phyloP scores from a whole-genome alignment of 208 protist genomes.

The Acanthamoeba culbertsoni region DNA sequence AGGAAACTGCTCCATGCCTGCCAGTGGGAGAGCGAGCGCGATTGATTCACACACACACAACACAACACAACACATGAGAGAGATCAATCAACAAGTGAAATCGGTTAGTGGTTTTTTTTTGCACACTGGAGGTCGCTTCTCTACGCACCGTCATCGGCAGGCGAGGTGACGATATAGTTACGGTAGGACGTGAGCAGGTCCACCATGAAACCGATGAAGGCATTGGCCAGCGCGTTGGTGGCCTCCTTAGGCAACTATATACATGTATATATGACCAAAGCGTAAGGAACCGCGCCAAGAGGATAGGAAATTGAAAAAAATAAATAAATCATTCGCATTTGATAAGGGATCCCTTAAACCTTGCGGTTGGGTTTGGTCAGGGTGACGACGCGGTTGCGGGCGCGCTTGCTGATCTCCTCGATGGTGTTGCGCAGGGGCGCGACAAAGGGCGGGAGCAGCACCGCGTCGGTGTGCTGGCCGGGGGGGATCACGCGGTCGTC shows the following conservation, averaged over 20 bases:
- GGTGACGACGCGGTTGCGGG: not conserved
- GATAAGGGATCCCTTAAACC: not conserved
- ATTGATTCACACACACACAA: no score
- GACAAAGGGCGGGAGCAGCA: slow-evolving; percentile 40
- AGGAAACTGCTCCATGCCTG: not conserved
- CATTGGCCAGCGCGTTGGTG: slow-evolving; percentile 3
- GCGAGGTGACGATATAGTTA: slow-evolving; percentile 11
- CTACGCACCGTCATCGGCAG: not conserved
- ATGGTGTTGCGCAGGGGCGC: slow-evolving; percentile 36
- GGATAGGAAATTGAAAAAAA: no score
- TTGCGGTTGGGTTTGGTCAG: slow-evolving; percentile 3
- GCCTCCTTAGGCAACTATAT: not conserved
- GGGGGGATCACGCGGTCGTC: slow-evolving; percentile 35
- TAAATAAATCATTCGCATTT: no score
- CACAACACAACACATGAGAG: not conserved
- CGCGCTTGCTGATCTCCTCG: slow-evolving; percentile 26
- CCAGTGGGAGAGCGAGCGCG: no score
- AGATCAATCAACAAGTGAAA: no score
- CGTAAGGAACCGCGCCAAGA: no score
- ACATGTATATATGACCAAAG: not conserved
- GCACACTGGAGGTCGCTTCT: not conserved
- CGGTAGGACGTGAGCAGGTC: slow-evolving; percentile 42
- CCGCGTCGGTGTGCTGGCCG: not conserved
- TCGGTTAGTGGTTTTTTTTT: not conserved
- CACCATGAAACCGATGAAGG: slow-evolving; percentile 61